Conservation (phyloP, 306 rosid species). For the Dalbergia cochinchinensis region DNA sequence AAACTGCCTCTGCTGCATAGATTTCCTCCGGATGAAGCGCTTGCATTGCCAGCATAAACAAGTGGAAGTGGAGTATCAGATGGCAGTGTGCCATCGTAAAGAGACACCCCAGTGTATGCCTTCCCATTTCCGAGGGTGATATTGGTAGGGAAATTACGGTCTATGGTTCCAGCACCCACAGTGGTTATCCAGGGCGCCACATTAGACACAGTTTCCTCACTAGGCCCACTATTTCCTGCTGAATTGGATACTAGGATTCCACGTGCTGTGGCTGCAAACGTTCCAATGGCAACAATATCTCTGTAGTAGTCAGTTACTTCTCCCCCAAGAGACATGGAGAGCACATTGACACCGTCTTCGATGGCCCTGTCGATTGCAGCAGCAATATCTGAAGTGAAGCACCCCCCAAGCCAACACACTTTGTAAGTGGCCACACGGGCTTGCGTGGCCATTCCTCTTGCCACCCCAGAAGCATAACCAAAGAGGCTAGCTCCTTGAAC, state of each 20-base stretch:
- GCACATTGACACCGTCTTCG: constrained; percentile 75
- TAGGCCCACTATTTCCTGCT: constrained; percentile 89
- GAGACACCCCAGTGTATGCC: constrained; percentile 68
- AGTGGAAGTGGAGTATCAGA: constrained; percentile 62
- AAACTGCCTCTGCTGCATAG: constrained; percentile 61
- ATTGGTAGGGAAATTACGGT: constrained; percentile 84
- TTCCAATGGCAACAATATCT: constrained; percentile 76
- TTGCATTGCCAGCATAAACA: constrained; percentile 65
- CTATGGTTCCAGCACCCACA: constrained; percentile 93
- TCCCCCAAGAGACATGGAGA: constrained; percentile 93
- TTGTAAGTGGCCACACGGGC: constrained; percentile 88
- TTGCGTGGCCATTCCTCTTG: constrained; percentile 86
- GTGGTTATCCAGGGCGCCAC: constrained; percentile 92
- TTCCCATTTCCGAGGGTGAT: constrained; percentile 73
- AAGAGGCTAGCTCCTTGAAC: constrained; percentile 78
- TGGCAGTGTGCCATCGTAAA: constrained; percentile 63
- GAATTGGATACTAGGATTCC: constrained; percentile 83
- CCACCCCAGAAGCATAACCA: constrained; percentile 82
- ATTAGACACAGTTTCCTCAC: constrained; percentile 53
- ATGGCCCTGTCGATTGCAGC: constrained; percentile 90
- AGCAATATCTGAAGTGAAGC: constrained; percentile 69
- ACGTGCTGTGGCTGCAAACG: constrained; percentile 72
- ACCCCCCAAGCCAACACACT: constrained; percentile 83
- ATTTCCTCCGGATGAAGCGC: constrained; percentile 52
- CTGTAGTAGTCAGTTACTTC: constrained; percentile 48